These are phyloP conservation scores for Oryza australiensis DNA, from an alignment of 176 grass and related monocot species.

Conservation along the genomic window DNA sequence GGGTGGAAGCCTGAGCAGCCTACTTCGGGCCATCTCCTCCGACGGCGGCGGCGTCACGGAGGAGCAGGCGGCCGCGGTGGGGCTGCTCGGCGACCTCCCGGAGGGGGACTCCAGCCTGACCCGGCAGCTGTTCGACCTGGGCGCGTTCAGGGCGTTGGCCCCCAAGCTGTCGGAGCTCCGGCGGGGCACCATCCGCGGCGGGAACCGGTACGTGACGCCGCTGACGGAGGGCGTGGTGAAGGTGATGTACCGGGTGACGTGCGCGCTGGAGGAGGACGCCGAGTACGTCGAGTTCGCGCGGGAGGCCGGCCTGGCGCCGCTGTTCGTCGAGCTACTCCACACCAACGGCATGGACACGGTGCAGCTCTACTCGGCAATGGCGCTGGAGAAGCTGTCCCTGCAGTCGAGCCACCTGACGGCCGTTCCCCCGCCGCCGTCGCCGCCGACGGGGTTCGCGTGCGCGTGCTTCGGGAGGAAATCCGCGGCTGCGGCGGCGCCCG, in stretches of 20 bases:
- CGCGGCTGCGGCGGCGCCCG: not conserved
- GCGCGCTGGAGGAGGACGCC: constrained; percentile 31
- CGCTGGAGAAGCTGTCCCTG: constrained; percentile 66
- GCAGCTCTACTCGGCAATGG: constrained; percentile 57
- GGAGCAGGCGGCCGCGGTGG: constrained; percentile 66
- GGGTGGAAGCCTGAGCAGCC: constrained; percentile 47
- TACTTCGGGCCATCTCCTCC: constrained; percentile 46
- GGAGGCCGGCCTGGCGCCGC: constrained; percentile 48
- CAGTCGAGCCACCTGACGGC: constrained; percentile 49
- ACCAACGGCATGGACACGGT: constrained; percentile 63
- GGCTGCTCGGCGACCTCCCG: constrained; percentile 70
- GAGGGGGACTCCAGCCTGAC: constrained; percentile 56
- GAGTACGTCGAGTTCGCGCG: constrained; percentile 49
- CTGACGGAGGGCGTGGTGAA: constrained; percentile 74
- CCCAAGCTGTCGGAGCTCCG: constrained; percentile 55
- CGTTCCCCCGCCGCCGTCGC: constrained; percentile 22
- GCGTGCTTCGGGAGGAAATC: constrained; percentile 33
- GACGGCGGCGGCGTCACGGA: constrained; percentile 43
- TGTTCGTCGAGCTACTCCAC: constrained; percentile 68
- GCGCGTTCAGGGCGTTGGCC: constrained; percentile 50
- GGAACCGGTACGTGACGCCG: constrained; percentile 50
- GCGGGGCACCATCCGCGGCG: constrained; percentile 54
- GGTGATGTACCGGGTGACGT: constrained; percentile 65
- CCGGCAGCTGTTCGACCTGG: constrained; percentile 55
- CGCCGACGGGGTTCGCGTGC: constrained; percentile 8